Evolutionary conservation across 192 early-diverging fungal species (phyloP), one percentile per base, ranked within the genome.

Genomic region (Umbelopsis isabellina): DNA sequence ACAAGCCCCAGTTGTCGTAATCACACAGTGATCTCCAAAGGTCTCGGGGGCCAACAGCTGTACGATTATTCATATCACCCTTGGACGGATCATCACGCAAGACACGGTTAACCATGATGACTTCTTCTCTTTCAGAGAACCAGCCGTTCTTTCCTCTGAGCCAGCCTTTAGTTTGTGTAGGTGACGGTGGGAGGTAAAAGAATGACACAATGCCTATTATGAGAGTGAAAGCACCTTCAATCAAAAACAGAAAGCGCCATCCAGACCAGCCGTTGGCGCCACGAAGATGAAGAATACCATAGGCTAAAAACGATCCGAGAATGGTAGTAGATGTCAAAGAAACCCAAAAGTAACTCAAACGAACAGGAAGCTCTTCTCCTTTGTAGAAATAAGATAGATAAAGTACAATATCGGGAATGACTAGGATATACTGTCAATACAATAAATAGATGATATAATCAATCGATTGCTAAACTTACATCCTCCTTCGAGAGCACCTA

Each of bases 221-320:
- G 10, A 82, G 49, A 1, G 88, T 88, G 6, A 80, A 75, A 20
- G 82, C 22, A n/a, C 87, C 88, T 46, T 88, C 88, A 51, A 90
- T 75, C 41, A 84, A 33, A 78, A 88, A 88, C n/a, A 88, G 64
- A 85, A 85, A 90, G 27, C 81, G 81, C 88, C 88, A 90, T 12
- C 85, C 88, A 18, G 80, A 68, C 21, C 84, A 69, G 52, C 80
- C 84, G 49, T 50, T 73, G 15, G 74, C 68, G 27, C 85, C 84
- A 11, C 82, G 74, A 67, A 90, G 53, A 33, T 82, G 82, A 1
- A 87, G 75, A 67, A 90, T 80, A 49, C 81, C 85, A 47, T 78
- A 88, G 9, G 88, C 76, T 21, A 90, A 58, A 15, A 86, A 52
- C 33, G 83, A 82, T 13, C 79, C 77, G 44, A 77, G 70, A n/a